Evolutionary conservation across 1,284 basidiomycete genomes (phyloP).

Genomic region (Fomitopsis palustris): DNA sequence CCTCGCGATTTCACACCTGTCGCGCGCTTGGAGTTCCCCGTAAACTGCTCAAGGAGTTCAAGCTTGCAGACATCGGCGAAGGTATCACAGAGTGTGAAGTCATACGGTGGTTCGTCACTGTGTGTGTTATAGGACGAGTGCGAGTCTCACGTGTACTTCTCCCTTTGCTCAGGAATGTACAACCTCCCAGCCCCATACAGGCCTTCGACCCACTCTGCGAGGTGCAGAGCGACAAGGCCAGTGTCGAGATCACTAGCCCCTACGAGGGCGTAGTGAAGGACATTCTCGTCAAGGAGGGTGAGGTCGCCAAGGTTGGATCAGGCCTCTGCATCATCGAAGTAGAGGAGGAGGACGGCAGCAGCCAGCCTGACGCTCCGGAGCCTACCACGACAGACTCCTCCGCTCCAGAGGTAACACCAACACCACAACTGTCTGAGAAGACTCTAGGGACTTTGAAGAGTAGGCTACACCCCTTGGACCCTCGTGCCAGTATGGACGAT

Average conservation of each 20-base stretch:
- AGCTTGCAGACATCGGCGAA: slow-evolving; percentile 94
- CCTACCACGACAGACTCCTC: not conserved
- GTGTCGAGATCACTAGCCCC: slow-evolving; percentile 91
- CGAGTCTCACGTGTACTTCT: not conserved
- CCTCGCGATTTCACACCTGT: not conserved
- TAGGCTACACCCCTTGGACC: slow-evolving; percentile 66
- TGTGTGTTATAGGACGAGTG: slow-evolving; percentile 5
- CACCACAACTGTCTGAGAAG: not conserved
- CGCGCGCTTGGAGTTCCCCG: not conserved
- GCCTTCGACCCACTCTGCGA: slow-evolving; percentile 90
- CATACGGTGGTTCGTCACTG: slow-evolving; percentile 70
- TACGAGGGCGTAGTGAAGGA: slow-evolving; percentile 77
- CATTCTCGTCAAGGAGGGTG: slow-evolving; percentile 77
- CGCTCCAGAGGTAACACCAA: not conserved
- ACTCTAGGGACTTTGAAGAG: slow-evolving; percentile 15
- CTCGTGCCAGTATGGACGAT: slow-evolving; percentile 35
- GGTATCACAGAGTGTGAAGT: slow-evolving; percentile 90
- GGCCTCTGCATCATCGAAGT: slow-evolving; percentile 84
- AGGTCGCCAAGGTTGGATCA: slow-evolving; percentile 84
- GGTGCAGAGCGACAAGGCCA: slow-evolving; percentile 93
- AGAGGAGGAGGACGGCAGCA: slow-evolving; percentile 46
- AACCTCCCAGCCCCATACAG: slow-evolving; percentile 54
- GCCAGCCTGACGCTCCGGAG: slow-evolving; percentile 14
- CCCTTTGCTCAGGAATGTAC: slow-evolving; percentile 49
- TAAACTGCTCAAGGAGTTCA: slow-evolving; percentile 59